Evolutionary conservation across 805 yeast species (phyloP).

Genomic region (Lachancea cidri): DNA sequence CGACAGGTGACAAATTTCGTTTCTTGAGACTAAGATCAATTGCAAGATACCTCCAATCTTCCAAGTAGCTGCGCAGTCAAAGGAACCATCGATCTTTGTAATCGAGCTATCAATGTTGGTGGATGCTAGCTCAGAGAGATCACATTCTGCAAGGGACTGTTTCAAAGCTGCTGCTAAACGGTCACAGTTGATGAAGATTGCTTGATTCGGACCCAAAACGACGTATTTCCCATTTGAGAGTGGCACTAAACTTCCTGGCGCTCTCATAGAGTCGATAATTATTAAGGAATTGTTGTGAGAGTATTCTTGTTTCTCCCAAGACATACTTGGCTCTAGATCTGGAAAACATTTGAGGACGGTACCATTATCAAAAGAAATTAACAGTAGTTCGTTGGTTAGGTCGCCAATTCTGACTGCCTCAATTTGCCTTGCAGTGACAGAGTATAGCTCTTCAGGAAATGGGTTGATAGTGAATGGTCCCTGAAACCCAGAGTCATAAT

Average conservation of each 20-base stretch:
- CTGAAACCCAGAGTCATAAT: constrained; percentile 28
- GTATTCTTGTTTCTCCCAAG: constrained; percentile 29
- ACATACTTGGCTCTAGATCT: constrained; percentile 35
- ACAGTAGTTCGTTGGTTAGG: constrained; percentile 21
- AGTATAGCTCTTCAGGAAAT: constrained; percentile 50
- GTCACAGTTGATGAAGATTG: background rate
- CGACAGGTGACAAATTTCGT: background rate
- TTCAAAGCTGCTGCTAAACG: constrained; percentile 1
- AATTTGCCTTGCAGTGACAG: constrained; percentile 38
- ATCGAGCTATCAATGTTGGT: constrained; percentile 1
- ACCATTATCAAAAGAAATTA: constrained; percentile 26
- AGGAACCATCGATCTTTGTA: constrained; percentile 1
- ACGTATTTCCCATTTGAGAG: background rate
- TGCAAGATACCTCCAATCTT: background rate
- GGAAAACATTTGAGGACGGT: constrained; percentile 29
- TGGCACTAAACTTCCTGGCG: constrained; percentile 1
- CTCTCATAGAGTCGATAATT: constrained; percentile 7
- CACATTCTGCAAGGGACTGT: constrained; percentile 4
- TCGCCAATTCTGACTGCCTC: constrained; percentile 22
- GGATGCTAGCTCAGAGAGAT: background rate
- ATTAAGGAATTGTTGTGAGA: constrained; percentile 24
- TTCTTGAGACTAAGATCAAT: constrained; percentile 1
- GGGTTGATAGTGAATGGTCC: constrained; percentile 55
- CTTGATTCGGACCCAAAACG: constrained; percentile 3
- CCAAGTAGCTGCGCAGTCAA: constrained; percentile 3